Evolutionary conservation across 805 yeast genomes (phyloP).

Genomic region (Candida incommunis): DNA sequence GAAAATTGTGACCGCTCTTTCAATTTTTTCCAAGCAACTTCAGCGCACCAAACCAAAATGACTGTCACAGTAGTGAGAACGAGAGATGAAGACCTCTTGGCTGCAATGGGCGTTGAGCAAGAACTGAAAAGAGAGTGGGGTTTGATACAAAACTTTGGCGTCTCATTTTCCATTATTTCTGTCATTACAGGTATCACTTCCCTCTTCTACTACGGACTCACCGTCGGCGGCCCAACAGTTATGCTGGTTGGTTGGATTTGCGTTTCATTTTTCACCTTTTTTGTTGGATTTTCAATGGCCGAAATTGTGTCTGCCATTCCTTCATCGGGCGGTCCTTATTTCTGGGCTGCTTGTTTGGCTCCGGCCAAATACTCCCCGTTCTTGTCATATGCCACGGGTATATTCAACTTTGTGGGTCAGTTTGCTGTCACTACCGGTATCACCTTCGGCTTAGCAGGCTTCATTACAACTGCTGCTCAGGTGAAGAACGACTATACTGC

Average conservation of each 20-base stretch:
- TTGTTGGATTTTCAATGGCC: constrained; percentile 48
- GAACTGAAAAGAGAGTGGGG: constrained; percentile 44
- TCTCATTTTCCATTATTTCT: constrained; percentile 53
- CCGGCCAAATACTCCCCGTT: constrained; percentile 13
- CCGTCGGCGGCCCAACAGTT: constrained; percentile 45
- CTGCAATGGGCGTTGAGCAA: constrained; percentile 51
- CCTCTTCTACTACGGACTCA: constrained; percentile 32
- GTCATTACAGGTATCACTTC: constrained; percentile 49
- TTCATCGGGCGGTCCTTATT: constrained; percentile 13
- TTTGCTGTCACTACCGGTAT: constrained; percentile 12
- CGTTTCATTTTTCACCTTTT: constrained; percentile 35
- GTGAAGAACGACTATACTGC: constrained; percentile 8
- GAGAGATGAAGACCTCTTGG: constrained; percentile 15
- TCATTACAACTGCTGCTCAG: constrained; percentile 8
- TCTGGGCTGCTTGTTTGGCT: constrained; percentile 12
- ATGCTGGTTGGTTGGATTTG: constrained; percentile 51
- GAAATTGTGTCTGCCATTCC: constrained; percentile 39
- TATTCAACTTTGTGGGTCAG: constrained; percentile 14
- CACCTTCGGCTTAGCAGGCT: constrained; percentile 9
- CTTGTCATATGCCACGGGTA: constrained; percentile 15
- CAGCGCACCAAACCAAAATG: no score
- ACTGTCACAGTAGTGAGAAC: not conserved
- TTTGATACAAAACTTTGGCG: constrained; percentile 45
- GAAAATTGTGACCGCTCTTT: no score
- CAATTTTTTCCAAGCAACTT: no score